phyloP scores from a whole-genome alignment of 2,329 filamentous ascomycete genomes.

The Apiospora marii region DNA sequence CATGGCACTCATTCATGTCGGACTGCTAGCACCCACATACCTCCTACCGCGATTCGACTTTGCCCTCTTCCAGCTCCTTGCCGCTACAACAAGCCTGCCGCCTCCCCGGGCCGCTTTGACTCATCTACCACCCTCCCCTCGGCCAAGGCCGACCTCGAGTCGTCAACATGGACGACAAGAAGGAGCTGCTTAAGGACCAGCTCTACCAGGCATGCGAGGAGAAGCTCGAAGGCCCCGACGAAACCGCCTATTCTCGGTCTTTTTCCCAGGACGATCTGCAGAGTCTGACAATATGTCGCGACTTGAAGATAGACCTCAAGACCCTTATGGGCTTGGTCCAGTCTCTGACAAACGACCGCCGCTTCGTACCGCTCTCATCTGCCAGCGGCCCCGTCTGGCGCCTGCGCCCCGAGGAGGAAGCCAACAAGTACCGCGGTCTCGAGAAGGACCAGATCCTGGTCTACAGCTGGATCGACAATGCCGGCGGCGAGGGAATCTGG shows the following conservation, averaged over 20 bases:
- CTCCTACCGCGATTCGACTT: conserved; percentile 34
- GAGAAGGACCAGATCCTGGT: conserved; percentile 83
- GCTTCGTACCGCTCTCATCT: conserved; percentile 60
- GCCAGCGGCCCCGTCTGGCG: conserved; percentile 61
- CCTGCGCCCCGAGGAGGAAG: conserved; percentile 65
- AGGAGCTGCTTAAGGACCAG: conserved; percentile 57
- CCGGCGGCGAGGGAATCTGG: conserved; percentile 89
- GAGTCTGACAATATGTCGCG: conserved; percentile 56
- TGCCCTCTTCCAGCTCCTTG: conserved; percentile 29
- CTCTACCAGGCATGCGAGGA: conserved; percentile 65
- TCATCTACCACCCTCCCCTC: conserved; percentile 14
- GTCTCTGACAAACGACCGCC: conserved; percentile 65
- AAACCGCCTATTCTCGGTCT: conserved; percentile 53
- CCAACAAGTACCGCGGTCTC: conserved; percentile 59
- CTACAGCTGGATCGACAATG: conserved; percentile 88
- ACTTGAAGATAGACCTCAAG: conserved; percentile 63
- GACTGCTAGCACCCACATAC: conserved; percentile 34
- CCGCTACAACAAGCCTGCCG: conserved; percentile 23
- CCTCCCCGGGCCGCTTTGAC: not conserved
- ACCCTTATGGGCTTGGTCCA: conserved; percentile 65
- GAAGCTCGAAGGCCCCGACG: conserved; percentile 49
- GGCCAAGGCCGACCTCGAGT: conserved; percentile 12
- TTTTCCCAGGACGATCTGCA: conserved; percentile 68
- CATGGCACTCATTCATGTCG: conserved; percentile 33
- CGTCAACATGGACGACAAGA: conserved; percentile 40